phyloP scores from a whole-genome alignment of 345 rosid species.

The Rhodamnia rubescens region DNA sequence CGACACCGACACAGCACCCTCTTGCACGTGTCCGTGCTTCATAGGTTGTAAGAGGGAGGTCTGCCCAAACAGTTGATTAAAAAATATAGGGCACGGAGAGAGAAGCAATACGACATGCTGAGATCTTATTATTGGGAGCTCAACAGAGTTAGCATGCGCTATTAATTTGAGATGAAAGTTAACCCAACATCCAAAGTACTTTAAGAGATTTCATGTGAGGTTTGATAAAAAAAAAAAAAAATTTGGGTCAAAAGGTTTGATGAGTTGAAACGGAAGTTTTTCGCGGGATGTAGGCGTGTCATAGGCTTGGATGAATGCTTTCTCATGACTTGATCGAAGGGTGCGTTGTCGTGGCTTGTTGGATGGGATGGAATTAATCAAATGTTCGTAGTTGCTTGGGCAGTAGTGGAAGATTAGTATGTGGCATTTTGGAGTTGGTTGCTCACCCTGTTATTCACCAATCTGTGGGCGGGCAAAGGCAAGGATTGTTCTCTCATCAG shows the following conservation, averaged over 20 bases:
- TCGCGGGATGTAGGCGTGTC: not conserved
- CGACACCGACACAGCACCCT: too few relatives aligned
- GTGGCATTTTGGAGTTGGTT: too few relatives aligned
- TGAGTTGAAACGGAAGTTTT: not conserved
- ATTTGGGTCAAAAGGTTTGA: too few relatives aligned
- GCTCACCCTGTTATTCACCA: too few relatives aligned
- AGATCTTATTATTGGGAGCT: not conserved
- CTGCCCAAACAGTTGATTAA: not conserved
- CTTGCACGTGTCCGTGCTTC: too few relatives aligned
- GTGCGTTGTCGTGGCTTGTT: not conserved
- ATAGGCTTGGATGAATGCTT: not conserved
- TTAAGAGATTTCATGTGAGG: not conserved
- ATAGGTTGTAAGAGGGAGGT: not conserved
- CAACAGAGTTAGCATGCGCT: not conserved
- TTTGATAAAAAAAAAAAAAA: too few relatives aligned
- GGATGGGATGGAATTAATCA: not conserved
- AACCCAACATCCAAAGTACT: not conserved
- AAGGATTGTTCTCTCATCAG: not conserved
- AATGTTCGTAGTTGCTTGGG: not conserved
- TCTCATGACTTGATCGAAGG: not conserved
- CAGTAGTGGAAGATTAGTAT: not conserved
- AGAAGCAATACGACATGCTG: not conserved
- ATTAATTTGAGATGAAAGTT: not conserved
- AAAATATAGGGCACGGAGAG: not conserved
- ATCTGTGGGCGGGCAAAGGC: too few relatives aligned